Base-by-base conservation (phyloP, 768 basidiomycete species). In the Kwoniella sp. region DNA sequence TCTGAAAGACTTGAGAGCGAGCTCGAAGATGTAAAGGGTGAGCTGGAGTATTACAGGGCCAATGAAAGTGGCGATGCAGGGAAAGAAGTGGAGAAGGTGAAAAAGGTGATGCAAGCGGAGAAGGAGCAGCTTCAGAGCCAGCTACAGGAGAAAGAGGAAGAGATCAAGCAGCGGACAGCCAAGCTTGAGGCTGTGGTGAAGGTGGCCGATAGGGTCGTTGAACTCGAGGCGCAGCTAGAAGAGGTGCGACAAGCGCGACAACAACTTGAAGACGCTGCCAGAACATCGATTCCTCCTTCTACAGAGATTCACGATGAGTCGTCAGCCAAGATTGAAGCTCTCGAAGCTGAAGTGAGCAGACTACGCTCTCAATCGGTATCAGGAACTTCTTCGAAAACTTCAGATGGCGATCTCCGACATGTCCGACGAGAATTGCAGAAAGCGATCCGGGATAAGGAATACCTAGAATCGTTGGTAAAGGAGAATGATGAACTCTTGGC, bases 1-100 rank as follows among this genome's bases (percentile, higher is more conserved):
- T 56, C 76, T 10, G 76, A 77, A 12, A 69, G 63, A 0, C 29
- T 78, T 49, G 57, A 73, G 53, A 56, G 56, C 33, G 61, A 69
- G 21, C 52, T 80, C 47, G 76, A 78, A 10, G 77, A 79, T 40
- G 62, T 67, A 7, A 72, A 68, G 22, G 76, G 74, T 22, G 79
- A 80, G 63, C 57, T 79, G 30, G 73, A 78, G 8, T 70, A 54
- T 59, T 67, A 69, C 57, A 58, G 75, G 37, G 9, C 50, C 1
- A 33, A 53, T 46, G 66, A 50, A 37, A 51, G 56, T 19, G 65
- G 62, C 12, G n/a, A 21, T 6, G 24, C 50, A 8, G 63, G 59
- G 19, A 61, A 67, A 36, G 69, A 77, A 50, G n/a, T 72, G 9
- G 71, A 77, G 17, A 63, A 63, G 48, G 57, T 73, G 22, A 73